Evolutionary conservation across 208 protist genomes (phyloP), one percentile per base, ranked within the genome.

Genomic region (Acanthamoeba healyi): DNA sequence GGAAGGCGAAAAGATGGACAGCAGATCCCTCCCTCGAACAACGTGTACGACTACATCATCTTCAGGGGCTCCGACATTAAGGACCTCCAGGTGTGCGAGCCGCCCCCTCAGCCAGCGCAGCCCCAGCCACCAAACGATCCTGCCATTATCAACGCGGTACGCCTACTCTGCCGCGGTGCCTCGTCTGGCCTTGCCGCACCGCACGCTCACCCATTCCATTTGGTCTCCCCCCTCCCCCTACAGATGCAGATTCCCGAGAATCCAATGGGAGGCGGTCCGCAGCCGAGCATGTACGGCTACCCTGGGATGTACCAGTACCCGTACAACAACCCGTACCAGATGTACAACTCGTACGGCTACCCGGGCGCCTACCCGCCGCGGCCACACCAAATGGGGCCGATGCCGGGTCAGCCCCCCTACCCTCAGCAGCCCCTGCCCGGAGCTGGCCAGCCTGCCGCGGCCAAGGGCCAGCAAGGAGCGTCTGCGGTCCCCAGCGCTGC

Each of bases 1-100:
- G 97, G 92, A 26, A 94, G 97, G 72, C 89, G 67, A 54, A 49
- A 84, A 26, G 94, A 94, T 49, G 81, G 51, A 5, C 74, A 87
- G n/a, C 67, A 94, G 29, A 95, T 97, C 29, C 94, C 95, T 44
- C 94, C 96, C 29, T 94, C 89, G 32, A 61, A 84, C 38, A 95
- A 96, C 36, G 93, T 97, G 51, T 97, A 97, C 67, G 95, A 97
- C 51, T 97, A 96, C 67, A 97, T 97, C 40, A 97, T 97, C 34
- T 97, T 97, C 77, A 82, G 95, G n/a, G 96, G 96, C 32, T 51
- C 95, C n/a, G 97, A 97, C 92, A 97, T 97, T 63, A 97, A 95
- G 82, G 96, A 97, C 79, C 93, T 97, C 9, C 93, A 96, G 56
- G 96, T 97, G 34, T 96, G 93, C 74, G 95, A 97, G n/a, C 72